A percentile compares a stretch with the other conserved stretches of the same genome.
These are phyloP conservation scores for Pleurotus pulmonarius DNA, from an alignment of 768 basidiomycete genomes.

Conservation along the genomic window DNA sequence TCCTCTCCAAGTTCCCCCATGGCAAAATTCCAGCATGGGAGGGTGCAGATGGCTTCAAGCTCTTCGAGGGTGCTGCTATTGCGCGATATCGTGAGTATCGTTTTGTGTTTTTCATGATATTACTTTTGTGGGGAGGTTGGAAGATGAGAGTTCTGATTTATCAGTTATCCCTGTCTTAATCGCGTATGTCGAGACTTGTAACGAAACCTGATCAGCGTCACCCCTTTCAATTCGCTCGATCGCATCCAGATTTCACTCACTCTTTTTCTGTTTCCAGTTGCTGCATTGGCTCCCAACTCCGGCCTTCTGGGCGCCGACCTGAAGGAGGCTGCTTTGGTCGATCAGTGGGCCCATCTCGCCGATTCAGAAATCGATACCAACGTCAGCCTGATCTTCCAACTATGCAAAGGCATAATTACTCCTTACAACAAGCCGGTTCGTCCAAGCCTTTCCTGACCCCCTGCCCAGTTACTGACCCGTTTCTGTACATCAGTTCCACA, in stretches of 20 bases:
- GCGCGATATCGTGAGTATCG: conserved; percentile 80
- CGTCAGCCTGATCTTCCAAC: conserved; percentile 31
- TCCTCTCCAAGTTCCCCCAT: conserved; percentile 68
- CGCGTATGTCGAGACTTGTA: conserved; percentile 44
- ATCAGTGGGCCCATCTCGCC: conserved; percentile 80
- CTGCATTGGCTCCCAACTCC: conserved; percentile 70
- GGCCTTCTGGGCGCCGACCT: conserved; percentile 65
- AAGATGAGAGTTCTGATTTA: conserved; percentile 22
- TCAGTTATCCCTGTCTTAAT: conserved; percentile 79
- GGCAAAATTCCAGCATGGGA: conserved; percentile 88
- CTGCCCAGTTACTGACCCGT: not conserved
- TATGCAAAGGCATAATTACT: conserved; percentile 41
- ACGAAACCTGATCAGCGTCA: conserved; percentile 30
- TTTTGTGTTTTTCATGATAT: conserved; percentile 11
- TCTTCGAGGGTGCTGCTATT: conserved; percentile 78
- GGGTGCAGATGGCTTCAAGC: conserved; percentile 67
- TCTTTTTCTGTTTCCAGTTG: conserved; percentile 47
- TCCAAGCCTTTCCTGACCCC: conserved; percentile 11
- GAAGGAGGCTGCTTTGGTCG: conserved; percentile 71
- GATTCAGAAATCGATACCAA: conserved; percentile 57
- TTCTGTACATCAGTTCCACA: conserved; percentile 51
- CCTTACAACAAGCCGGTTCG: conserved; percentile 85
- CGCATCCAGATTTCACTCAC: conserved; percentile 14
- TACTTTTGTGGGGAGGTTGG: not conserved
- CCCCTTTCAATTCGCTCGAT: conserved; percentile 6